Evolutionary conservation across 2,329 filamentous ascomycete genomes (phyloP), one percentile per base, ranked within the genome.

Genomic region (Xylariaceae sp.): DNA sequence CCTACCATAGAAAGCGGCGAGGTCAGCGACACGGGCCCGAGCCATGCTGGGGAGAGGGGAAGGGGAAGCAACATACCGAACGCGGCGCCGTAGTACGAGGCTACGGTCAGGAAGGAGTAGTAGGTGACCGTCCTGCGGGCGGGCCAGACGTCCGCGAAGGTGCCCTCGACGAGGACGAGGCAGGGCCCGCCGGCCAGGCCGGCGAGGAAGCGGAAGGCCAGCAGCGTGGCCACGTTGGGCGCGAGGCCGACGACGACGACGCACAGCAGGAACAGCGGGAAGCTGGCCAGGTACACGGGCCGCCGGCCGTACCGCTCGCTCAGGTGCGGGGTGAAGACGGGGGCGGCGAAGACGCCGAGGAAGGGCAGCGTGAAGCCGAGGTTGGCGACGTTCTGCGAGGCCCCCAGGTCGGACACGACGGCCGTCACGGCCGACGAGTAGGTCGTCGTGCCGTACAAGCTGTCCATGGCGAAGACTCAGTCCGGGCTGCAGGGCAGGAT

Each of bases 221-320:
- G 38, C 5, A 68, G 40, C 26, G 51, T 46, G 0, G 46, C 51
- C 15, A 65, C 55, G 15, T 38, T 57, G 11, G 53, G 42, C 3
- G 61, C 53, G 27, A 36, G n/a, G 1, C 64, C 64, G 1, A 67
- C 44, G 0, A 56, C 61, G 39, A 67, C 66, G 2, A 64, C 47
- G 29, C 11, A 12, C 5, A 31, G 29, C 39, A 55, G 57, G 39
- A 59, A 63, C 1, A 63, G 40, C 18, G 31, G 10, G 23, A 37
- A 37, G 2, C 50, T 54, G 5, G 50, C 35, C 3, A 62, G 25
- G 37, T 67, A 67, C 8, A 67, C 55, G 5, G 58, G 44, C 24
- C 53, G 56, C 3, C 65, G 55, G 3, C 65, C 65, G 28, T 57
- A 51, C 1, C 44, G 53, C 41, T 67, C 64, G 14, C 17, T 27